Conservation (phyloP, 2,329 filamentous ascomycete genomes). For the Colletotrichum sansevieriae region DNA sequence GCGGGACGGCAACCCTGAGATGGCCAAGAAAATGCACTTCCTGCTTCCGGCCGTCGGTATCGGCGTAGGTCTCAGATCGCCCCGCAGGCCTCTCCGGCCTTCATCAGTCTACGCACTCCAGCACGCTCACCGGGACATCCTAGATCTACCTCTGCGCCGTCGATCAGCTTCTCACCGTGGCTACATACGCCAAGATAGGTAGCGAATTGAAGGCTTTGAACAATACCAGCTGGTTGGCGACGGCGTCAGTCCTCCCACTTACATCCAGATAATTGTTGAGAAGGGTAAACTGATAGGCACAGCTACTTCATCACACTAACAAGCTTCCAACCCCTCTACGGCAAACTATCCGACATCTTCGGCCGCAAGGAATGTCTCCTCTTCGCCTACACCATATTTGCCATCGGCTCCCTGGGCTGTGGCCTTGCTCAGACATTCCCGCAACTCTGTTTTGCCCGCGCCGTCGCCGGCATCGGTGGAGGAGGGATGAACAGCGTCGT, state of each 20-base stretch:
- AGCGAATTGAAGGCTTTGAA: constrained; percentile 81
- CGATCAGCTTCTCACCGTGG: constrained; percentile 83
- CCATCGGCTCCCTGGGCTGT: constrained; percentile 73
- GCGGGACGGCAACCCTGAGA: constrained; percentile 46
- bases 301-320: constrained; percentile 81
- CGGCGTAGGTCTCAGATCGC: constrained; percentile 46
- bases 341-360: constrained; percentile 78
- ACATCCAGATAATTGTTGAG: background rate
- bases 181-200: constrained; percentile 83
- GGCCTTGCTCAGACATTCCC: constrained; percentile 73
- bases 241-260: constrained; percentile 50
- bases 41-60: constrained; percentile 55
- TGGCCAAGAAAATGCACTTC: constrained; percentile 54
- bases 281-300: background rate
- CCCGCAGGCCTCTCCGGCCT: background rate
- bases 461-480: constrained; percentile 69
- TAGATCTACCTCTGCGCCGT: constrained; percentile 79
- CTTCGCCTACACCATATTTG: constrained; percentile 74
- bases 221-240: constrained; percentile 80
- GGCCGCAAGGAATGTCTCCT: constrained; percentile 76
- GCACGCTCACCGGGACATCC: constrained; percentile 13
- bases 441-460: constrained; percentile 74
- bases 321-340: constrained; percentile 81
- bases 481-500: constrained; percentile 80
- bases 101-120: background rate